A percentile compares a stretch with the other conserved stretches of the same genome.
Evolutionary conservation across 805 yeast species (phyloP).

Genomic region (Brettanomyces nanus): DNA sequence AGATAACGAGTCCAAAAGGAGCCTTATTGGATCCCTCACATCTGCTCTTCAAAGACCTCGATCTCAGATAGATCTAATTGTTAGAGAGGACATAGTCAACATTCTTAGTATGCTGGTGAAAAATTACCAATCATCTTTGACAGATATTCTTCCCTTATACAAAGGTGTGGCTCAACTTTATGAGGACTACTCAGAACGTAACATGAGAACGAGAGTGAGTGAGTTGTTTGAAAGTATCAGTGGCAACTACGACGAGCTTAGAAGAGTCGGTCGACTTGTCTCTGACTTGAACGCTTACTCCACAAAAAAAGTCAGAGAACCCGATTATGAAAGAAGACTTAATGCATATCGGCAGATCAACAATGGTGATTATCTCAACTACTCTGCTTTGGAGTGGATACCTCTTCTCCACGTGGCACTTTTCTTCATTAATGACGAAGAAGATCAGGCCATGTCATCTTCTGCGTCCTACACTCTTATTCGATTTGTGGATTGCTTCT

Average conservation of each 20-base stretch:
- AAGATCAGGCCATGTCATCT: constrained; percentile 72
- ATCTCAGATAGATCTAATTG: constrained; percentile 39
- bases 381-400: constrained; percentile 60
- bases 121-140: constrained; percentile 44
- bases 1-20: constrained; percentile 42
- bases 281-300: constrained; percentile 66
- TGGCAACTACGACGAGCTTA: constrained; percentile 33
- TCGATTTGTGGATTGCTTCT: constrained; percentile 54
- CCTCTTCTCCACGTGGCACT: constrained; percentile 66
- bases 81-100: constrained; percentile 48
- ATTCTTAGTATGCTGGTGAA: constrained; percentile 49
- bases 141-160: constrained; percentile 33
- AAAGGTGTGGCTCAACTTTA: constrained; percentile 35
- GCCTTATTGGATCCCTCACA: constrained; percentile 50
- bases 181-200: constrained; percentile 46
- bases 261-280: constrained; percentile 43
- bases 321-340: constrained; percentile 72
- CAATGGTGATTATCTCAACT: constrained; percentile 37
- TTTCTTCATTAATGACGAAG: constrained; percentile 65
- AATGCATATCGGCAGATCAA: constrained; percentile 58
- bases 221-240: constrained; percentile 55
- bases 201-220: constrained; percentile 57
- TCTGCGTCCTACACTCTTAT: constrained; percentile 61
- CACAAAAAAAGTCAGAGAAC: constrained; percentile 51
- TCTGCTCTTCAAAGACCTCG: constrained; percentile 52